Conservation (phyloP, 768 basidiomycete species). For the Pholiota molesta region DNA sequence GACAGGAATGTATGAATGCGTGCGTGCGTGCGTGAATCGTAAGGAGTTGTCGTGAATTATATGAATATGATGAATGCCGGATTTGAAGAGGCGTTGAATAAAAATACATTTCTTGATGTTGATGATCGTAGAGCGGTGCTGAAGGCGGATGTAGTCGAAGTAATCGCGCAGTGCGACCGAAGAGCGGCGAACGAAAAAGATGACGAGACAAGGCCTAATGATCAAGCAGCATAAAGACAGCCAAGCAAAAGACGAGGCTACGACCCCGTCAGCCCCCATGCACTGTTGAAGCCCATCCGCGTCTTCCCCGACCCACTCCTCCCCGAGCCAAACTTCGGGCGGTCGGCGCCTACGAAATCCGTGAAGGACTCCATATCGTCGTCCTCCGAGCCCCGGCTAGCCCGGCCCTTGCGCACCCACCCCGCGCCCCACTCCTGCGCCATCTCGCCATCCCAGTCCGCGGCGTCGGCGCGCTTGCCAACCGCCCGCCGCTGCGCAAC, state of each 20-base stretch:
- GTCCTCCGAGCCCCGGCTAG: constrained; percentile 26
- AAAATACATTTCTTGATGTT: constrained; percentile 8
- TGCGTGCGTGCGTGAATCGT: background rate
- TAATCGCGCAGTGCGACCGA: background rate
- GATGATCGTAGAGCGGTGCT: background rate
- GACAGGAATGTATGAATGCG: no score
- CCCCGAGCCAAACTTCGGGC: constrained; percentile 23
- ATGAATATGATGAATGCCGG: background rate
- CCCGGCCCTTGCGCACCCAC: constrained; percentile 25
- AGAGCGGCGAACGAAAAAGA: background rate
- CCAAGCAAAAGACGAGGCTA: background rate
- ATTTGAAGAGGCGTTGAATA: constrained; percentile 5
- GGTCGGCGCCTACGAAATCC: constrained; percentile 22
- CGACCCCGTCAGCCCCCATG: constrained; percentile 17
- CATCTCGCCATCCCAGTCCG: constrained; percentile 28
- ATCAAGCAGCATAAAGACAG: background rate
- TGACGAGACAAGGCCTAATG: background rate
- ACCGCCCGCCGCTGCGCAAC: constrained; percentile 11
- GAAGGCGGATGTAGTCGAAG: constrained; percentile 1
- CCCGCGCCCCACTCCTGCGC: constrained; percentile 30
- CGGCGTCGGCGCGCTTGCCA: constrained; percentile 11
- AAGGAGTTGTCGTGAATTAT: constrained; percentile 3
- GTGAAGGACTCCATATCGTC: constrained; percentile 30
- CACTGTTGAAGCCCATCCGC: constrained; percentile 22
- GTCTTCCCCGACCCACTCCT: constrained; percentile 25